phyloP scores from a whole-genome alignment of 2,329 filamentous ascomycete species.

The Penicillium digitatum region DNA sequence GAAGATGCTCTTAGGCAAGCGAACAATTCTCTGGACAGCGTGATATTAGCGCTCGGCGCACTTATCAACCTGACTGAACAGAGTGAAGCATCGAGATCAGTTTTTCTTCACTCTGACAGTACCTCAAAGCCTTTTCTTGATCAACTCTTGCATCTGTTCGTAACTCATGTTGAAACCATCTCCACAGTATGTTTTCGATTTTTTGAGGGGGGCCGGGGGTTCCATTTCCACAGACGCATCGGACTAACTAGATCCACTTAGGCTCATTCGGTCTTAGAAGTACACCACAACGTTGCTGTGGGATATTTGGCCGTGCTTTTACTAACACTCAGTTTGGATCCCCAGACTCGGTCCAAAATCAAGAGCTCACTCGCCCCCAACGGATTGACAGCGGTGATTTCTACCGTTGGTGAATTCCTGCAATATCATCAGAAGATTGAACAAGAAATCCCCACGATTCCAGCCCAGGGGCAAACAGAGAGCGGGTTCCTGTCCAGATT shows the following conservation, averaged over 20 bases:
- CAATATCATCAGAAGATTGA: constrained; percentile 59
- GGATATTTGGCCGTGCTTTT: constrained; percentile 83
- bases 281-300: constrained; percentile 74
- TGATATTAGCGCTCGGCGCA: constrained; percentile 74
- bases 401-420: constrained; percentile 60
- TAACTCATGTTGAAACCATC: constrained; percentile 62
- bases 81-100: constrained; percentile 58
- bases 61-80: constrained; percentile 86
- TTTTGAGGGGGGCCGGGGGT: neutral
- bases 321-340: constrained; percentile 69
- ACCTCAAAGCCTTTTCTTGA: constrained; percentile 50
- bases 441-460: constrained; percentile 38
- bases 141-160: constrained; percentile 61
- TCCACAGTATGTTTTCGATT: constrained; percentile 57
- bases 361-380: constrained; percentile 44
- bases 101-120: constrained; percentile 42
- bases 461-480: constrained; percentile 46
- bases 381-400: constrained; percentile 50
- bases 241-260: constrained; percentile 26
- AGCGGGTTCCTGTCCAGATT: constrained; percentile 54
- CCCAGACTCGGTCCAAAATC: constrained; percentile 43
- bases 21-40: constrained; percentile 61
- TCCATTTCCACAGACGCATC: neutral
- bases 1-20: constrained; percentile 38
- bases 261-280: constrained; percentile 61